Evolutionary conservation across 441 rosid genomes (phyloP).

Genomic region (Isatis lusitanica): DNA sequence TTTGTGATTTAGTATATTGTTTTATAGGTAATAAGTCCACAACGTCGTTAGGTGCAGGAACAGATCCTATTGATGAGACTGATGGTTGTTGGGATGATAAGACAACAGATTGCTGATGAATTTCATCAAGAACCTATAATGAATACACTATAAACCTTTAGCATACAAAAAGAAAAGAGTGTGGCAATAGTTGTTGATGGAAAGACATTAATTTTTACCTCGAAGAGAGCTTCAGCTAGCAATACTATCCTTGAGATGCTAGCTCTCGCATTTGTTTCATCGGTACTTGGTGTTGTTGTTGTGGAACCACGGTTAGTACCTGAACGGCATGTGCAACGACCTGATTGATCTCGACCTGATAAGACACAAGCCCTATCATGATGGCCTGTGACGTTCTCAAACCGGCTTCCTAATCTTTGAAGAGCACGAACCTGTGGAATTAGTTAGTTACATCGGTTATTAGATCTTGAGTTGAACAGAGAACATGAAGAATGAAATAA

Average conservation of each 20-base stretch:
- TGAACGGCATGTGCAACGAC: slow-evolving; percentile 75
- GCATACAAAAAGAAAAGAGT: slow-evolving; percentile 15
- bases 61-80: slow-evolving; percentile 86
- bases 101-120: slow-evolving; percentile 96
- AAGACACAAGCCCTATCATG: slow-evolving; percentile 90
- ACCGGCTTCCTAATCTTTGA: slow-evolving; percentile 89
- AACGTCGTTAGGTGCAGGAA: slow-evolving; percentile 90
- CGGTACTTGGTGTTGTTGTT: slow-evolving; percentile 48
- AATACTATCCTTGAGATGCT: slow-evolving; percentile 96
- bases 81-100: slow-evolving; percentile 83
- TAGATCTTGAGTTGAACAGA: slow-evolving; percentile 24
- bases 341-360: slow-evolving; percentile 87
- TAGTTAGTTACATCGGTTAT: slow-evolving; percentile 27
- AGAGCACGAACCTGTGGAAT: slow-evolving; percentile 80
- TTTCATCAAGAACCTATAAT: slow-evolving; percentile 96
- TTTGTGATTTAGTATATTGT: slow-evolving; percentile 52
- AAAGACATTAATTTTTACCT: slow-evolving; percentile 44
- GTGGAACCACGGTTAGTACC: slow-evolving; percentile 48
- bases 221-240: slow-evolving; percentile 96
- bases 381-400: slow-evolving; percentile 85
- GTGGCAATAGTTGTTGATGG: not conserved
- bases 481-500: not conserved
- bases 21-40: slow-evolving; percentile 84
- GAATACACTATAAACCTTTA: slow-evolving; percentile 33
- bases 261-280: slow-evolving; percentile 81